A percentile compares a stretch with the other conserved stretches of the same genome.
phyloP scores from a whole-genome alignment of 2,329 filamentous ascomycete species.

The Elsinoe fawcettii region DNA sequence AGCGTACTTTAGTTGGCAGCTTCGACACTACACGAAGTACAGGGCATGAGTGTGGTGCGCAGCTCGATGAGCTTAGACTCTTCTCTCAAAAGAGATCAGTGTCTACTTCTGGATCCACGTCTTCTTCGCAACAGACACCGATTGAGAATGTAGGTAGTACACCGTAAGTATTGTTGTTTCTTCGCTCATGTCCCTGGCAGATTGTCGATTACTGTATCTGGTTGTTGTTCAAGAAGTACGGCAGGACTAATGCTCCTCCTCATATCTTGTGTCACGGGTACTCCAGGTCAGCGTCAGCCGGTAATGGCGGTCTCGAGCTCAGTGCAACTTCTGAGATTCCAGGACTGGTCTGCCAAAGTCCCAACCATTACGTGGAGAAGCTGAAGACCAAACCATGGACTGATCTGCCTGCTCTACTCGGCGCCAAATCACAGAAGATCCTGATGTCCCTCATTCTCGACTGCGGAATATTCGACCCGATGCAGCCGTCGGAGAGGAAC shows the following conservation, averaged over 20 bases:
- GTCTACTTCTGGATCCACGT: slow-evolving; percentile 25
- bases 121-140: slow-evolving; percentile 28
- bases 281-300: slow-evolving; percentile 41
- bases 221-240: slow-evolving; percentile 59
- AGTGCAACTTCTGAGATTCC: slow-evolving; percentile 48
- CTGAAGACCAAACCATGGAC: slow-evolving; percentile 70
- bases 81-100: slow-evolving; percentile 40
- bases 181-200: slow-evolving; percentile 36
- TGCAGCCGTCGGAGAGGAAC: slow-evolving; percentile 55
- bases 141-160: slow-evolving; percentile 37
- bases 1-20: slow-evolving; percentile 60
- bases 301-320: slow-evolving; percentile 26
- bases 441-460: slow-evolving; percentile 72
- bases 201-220: slow-evolving; percentile 54
- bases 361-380: slow-evolving; percentile 61
- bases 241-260: slow-evolving; percentile 47
- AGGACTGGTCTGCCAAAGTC: slow-evolving; percentile 55
- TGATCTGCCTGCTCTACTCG: slow-evolving; percentile 64
- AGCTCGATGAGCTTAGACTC: slow-evolving; percentile 34
- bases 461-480: slow-evolving; percentile 63
- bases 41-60: slow-evolving; percentile 28
- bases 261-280: slow-evolving; percentile 83
- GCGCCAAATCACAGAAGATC: slow-evolving; percentile 64
- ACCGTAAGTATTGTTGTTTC: slow-evolving; percentile 9
- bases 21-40: slow-evolving; percentile 34